Percentiles rank a stretch among this genome's conserved stretches.
phyloP scores from a whole-genome alignment of 352 stramenopile genomes.

The Peronospora destructor region DNA sequence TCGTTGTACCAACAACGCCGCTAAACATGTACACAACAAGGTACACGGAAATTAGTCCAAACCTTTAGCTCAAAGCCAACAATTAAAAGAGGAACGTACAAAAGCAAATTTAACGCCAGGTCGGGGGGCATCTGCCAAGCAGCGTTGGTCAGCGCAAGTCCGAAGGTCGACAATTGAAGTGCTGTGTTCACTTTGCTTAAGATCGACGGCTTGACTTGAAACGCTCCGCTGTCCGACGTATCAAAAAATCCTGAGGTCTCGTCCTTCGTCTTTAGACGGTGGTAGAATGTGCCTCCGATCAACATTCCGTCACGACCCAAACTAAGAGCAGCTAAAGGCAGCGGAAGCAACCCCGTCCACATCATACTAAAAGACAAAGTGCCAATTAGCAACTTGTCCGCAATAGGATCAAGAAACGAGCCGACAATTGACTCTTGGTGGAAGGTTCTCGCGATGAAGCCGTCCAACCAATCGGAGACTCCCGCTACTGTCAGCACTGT shows the following conservation, averaged over 20 bases:
- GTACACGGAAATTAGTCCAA: background rate
- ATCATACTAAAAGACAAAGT: constrained; percentile 73
- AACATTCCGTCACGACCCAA: constrained; percentile 69
- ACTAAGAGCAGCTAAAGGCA: constrained; percentile 56
- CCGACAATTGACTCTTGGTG: constrained; percentile 77
- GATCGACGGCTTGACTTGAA: constrained; percentile 63
- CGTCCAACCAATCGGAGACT: constrained; percentile 76
- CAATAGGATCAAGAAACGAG: constrained; percentile 77
- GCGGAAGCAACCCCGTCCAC: constrained; percentile 54
- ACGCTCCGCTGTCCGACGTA: constrained; percentile 59
- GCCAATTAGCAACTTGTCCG: constrained; percentile 75
- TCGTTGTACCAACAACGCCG: constrained; percentile 61
- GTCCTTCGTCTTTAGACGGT: constrained; percentile 69
- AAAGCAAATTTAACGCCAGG: constrained; percentile 46
- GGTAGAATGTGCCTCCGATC: constrained; percentile 69
- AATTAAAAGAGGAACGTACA: constrained; percentile 37
- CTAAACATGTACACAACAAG: constrained; percentile 20
- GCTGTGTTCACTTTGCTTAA: constrained; percentile 80
- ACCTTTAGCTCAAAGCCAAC: constrained; percentile 1
- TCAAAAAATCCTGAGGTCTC: constrained; percentile 69
- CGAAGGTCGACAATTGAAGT: constrained; percentile 69
- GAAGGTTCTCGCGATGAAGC: constrained; percentile 67
- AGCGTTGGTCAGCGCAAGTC: constrained; percentile 63
- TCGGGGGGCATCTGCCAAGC: constrained; percentile 62
- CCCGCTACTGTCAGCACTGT: constrained; percentile 65